Base-by-base conservation (phyloP, 2,329 filamentous ascomycete genomes). In the Didymella segeticola region DNA sequence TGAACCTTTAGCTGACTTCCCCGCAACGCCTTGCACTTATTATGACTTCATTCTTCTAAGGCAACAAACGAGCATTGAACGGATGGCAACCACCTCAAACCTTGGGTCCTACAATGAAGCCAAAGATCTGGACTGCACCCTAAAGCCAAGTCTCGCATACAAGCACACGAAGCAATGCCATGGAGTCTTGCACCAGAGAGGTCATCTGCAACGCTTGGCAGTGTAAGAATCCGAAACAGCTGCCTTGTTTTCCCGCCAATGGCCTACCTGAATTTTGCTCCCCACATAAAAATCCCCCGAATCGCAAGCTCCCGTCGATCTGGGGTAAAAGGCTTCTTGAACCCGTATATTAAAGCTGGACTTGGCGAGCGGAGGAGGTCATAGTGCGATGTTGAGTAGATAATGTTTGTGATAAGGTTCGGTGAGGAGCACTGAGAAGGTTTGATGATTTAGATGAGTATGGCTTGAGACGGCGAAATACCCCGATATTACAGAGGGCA, bases 121-220 rank as follows among this genome's bases (percentile, higher is more conserved):
- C n/a, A n/a, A n/a, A n/a, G n/a, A n/a, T n/a, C n/a, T n/a, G n/a
- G n/a, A n/a, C n/a, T n/a, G n/a, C n/a, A n/a, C n/a, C n/a, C n/a
- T n/a, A n/a, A n/a, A n/a, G n/a, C n/a, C 34, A 37, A 36, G 15
- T 19, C 5, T 17, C 33, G 14, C 38, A 36, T 17, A 19, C 47
- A 51, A 51, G 47, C 47, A 43, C 20, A 22, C 22, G 34, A 51
- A 45, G 47, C 47, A 17, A 45, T 17, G 41, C 39, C 47, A 45
- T 30, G 33, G 12, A 29, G 7, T 20, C 34, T 39, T 47, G 33
- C 31, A 30, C 31, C 10, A 20, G 39, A 15, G 20, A 29, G 15
- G n/a, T 50, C 47, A 50, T 38, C 15, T 50, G 43, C 26, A 31
- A 12, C 14, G n/a, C 47, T 50, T 50, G 47, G 47, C 39, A 22